Percentiles rank a stretch among this genome's conserved stretches.
Conservation (phyloP, 2,329 filamentous ascomycete genomes). For the Neurospora crassa region DNA sequence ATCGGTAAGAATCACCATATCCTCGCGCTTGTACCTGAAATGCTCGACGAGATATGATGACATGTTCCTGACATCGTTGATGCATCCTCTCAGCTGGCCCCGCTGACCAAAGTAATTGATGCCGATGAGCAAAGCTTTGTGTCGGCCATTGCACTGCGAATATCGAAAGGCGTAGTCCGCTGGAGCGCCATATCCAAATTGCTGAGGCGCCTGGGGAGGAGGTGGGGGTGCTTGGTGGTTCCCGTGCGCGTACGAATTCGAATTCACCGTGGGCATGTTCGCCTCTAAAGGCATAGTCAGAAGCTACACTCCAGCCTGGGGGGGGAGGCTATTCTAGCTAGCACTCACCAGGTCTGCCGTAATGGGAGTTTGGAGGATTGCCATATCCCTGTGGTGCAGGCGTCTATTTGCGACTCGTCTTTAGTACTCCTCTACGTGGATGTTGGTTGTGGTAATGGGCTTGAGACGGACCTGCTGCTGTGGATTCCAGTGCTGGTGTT, state of each 20-base stretch:
- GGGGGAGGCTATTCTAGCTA: not conserved
- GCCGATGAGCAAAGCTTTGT: conserved; percentile 85
- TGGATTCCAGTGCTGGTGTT: conserved; percentile 28
- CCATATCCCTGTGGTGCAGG: conserved; percentile 34
- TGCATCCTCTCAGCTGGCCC: conserved; percentile 83
- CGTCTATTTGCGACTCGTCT: conserved; percentile 15
- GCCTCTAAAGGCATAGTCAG: conserved; percentile 6
- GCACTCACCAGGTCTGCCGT: conserved; percentile 39
- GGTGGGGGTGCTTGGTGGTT: conserved; percentile 52
- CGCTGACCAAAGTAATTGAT: conserved; percentile 96
- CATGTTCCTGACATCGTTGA: conserved; percentile 98
- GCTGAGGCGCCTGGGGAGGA: conserved; percentile 57
- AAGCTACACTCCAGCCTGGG: not conserved
- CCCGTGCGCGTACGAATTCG: conserved; percentile 38
- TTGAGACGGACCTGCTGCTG: conserved; percentile 26
- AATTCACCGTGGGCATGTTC: conserved; percentile 17
- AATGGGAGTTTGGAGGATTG: conserved; percentile 32
- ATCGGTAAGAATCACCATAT: conserved; percentile 95
- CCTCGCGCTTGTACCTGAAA: conserved; percentile 87
- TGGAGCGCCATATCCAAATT: conserved; percentile 73
- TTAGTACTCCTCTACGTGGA: not conserved
- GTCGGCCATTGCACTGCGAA: conserved; percentile 76
- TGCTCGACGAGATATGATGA: conserved; percentile 79
- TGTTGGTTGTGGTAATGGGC: not conserved
- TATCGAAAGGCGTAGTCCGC: conserved; percentile 79